Base-by-base conservation (phyloP, 2,329 filamentous ascomycete species). In the Biscogniauxia sp. region DNA sequence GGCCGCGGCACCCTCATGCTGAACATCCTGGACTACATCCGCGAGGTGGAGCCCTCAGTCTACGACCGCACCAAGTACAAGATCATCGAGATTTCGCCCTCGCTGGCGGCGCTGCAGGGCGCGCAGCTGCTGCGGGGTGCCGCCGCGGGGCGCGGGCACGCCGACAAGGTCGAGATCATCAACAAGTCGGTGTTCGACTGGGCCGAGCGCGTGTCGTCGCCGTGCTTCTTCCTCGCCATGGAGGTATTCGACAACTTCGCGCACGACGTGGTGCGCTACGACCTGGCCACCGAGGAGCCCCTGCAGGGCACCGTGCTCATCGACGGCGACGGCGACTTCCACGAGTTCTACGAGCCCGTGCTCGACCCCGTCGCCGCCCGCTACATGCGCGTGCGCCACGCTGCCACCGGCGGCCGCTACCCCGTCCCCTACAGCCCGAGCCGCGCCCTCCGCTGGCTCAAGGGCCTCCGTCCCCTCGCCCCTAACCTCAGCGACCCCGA, bases 241-340 rank as follows among this genome's bases (percentile, higher is more conserved):
- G 95, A 99, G 77, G 95, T 99, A 66, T 97, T 97, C 72, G 95
- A 99, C 80, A 99, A 99, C 78, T 98, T 99, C 74, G 88, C 92
- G 41, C 96, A 99, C 79, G 95, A 99, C 78, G 85, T 89, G 61
- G 87, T 99, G 64, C 93, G 96, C 65, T 99, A 98, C 79, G 90
- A 98, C 76, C 82, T 89, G 11, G 77, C 82, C 62, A 96, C 93
- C 11, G 91, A 92, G 73, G 81, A 89, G 66, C 91, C 94, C 0
- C 84, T 97, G 58, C 96, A 99, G 78, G 93, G 92, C 55, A 88
- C 88, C 64, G 93, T 98, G 15, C 82, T 99, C 49, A 89, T 99
- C 71, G 92, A 97, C 73, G 82, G 80, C 8, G 81, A 88, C 51
- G 94, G 94, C 71, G 93, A 98, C 72, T 95, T 99, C 72, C 94